phyloP scores from a whole-genome alignment of 2,329 filamentous ascomycete genomes.

The Ceratocystis ficicola region DNA sequence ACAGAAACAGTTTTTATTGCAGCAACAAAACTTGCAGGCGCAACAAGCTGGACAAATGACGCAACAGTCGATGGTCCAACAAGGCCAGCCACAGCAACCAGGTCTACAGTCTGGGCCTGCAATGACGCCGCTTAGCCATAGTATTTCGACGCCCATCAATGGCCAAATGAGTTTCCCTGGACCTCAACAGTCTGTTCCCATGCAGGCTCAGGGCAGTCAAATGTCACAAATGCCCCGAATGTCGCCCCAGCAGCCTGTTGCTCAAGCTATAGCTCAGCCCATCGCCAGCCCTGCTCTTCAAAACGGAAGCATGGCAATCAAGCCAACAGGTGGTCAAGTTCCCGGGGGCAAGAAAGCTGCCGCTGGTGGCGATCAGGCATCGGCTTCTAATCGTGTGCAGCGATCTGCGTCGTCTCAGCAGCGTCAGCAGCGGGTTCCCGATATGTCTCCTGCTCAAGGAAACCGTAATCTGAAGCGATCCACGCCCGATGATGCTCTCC shows the following conservation, averaged over 20 bases:
- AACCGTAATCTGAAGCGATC: slow-evolving; percentile 41
- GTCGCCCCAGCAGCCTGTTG: slow-evolving; percentile 20
- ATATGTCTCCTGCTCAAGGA: slow-evolving; percentile 30
- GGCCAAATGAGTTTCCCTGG: neutral
- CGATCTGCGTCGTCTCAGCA: slow-evolving; percentile 23
- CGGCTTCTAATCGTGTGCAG: slow-evolving; percentile 26
- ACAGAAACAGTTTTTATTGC: slow-evolving; percentile 23
- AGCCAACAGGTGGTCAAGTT: neutral
- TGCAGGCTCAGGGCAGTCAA: slow-evolving; percentile 12
- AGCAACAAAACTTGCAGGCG: slow-evolving; percentile 27
- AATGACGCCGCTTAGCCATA: neutral
- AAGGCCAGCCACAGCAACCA: slow-evolving; percentile 21
- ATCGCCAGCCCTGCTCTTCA: slow-evolving; percentile 24
- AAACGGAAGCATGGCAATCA: slow-evolving; percentile 26
- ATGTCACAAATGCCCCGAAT: slow-evolving; percentile 20
- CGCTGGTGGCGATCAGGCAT: neutral
- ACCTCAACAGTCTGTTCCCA: neutral
- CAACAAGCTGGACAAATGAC: slow-evolving; percentile 25
- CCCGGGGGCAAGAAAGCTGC: neutral
- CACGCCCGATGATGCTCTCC: slow-evolving; percentile 34
- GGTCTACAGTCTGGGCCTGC: neutral
- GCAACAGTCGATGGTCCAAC: slow-evolving; percentile 25
- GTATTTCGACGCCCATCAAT: neutral
- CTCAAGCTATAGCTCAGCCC: neutral
- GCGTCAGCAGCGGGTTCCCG: slow-evolving; percentile 23